These are phyloP conservation scores for Wallacemonas sp. DNA, from an alignment of 208 protist species.

Conservation along the genomic window DNA sequence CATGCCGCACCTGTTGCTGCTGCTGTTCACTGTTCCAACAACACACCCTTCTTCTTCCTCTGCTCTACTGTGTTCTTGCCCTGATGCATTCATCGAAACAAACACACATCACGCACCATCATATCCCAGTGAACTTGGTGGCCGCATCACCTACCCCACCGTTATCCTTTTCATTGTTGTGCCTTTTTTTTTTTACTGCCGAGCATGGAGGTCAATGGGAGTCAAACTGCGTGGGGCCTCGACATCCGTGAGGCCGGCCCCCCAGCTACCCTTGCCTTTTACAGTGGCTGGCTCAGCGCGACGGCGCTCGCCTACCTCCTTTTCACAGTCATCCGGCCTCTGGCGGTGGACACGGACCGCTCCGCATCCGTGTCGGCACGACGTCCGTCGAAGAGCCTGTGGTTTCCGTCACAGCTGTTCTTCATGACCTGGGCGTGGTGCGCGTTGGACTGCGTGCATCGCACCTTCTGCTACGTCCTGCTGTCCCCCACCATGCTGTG, in stretches of 20 bases:
- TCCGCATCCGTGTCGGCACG: not conserved
- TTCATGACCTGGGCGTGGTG: slow-evolving; percentile 32
- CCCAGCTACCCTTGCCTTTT: slow-evolving; percentile 24
- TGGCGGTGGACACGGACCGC: not conserved
- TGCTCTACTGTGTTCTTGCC: too few species aligned
- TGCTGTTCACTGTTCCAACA: too few species aligned
- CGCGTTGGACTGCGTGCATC: slow-evolving; percentile 46
- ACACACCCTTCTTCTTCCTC: too few species aligned
- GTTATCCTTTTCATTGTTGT: too few species aligned
- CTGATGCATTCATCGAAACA: too few species aligned
- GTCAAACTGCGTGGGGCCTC: slow-evolving; percentile 18
- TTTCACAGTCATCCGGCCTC: slow-evolving; percentile 48
- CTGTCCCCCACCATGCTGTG: slow-evolving; percentile 49
- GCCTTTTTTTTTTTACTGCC: not conserved
- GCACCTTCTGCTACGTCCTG: slow-evolving; percentile 41
- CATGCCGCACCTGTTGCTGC: too few species aligned
- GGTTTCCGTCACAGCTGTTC: slow-evolving; percentile 37
- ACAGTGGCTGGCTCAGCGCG: slow-evolving; percentile 28
- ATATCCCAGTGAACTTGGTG: too few species aligned
- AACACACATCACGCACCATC: too few species aligned
- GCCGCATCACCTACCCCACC: too few species aligned
- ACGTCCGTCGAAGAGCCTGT: slow-evolving; percentile 1
- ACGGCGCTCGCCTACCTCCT: slow-evolving; percentile 36
- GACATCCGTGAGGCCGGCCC: slow-evolving; percentile 39
- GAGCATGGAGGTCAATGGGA: not conserved